These are phyloP conservation scores for Rhodotorula glutinis DNA, from an alignment of 1,284 basidiomycete species.

Conservation along the genomic window DNA sequence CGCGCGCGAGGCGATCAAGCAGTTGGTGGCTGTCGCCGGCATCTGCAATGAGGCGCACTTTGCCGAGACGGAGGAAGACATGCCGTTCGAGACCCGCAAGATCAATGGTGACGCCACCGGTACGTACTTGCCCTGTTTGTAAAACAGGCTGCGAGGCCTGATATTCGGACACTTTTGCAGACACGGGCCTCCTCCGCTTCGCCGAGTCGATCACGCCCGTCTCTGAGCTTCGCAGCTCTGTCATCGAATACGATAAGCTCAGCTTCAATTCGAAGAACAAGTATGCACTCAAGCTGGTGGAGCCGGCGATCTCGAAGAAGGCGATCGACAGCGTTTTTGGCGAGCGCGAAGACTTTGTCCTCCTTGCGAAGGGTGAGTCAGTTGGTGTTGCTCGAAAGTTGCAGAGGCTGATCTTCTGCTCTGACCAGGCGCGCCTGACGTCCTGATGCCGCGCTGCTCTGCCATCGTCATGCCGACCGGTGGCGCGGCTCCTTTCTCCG, in stretches of 20 bases:
- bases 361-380: constrained; percentile 18
- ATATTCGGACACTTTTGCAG: neutral
- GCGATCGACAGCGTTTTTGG: neutral
- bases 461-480: constrained; percentile 47
- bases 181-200: constrained; percentile 25
- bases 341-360: constrained; percentile 28
- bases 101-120: constrained; percentile 58
- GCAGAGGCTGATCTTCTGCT: too few relatives aligned
- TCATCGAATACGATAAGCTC: constrained; percentile 11
- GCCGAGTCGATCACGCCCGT: constrained; percentile 5
- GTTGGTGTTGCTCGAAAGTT: too few relatives aligned
- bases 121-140: neutral
- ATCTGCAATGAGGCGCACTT: constrained; percentile 65
- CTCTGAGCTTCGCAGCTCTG: neutral
- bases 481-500: constrained; percentile 48
- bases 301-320: neutral
- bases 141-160: too few relatives aligned
- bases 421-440: constrained; percentile 57
- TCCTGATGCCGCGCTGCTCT: constrained; percentile 54
- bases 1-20: neutral
- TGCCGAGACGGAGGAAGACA: constrained; percentile 49
- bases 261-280: constrained; percentile 29
- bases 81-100: constrained; percentile 52
- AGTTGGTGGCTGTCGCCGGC: constrained; percentile 49
- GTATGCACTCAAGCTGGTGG: constrained; percentile 28